Evolutionary conservation across 768 basidiomycete genomes (phyloP), one percentile per base, ranked within the genome.

Genomic region (Serpula lacrymans): DNA sequence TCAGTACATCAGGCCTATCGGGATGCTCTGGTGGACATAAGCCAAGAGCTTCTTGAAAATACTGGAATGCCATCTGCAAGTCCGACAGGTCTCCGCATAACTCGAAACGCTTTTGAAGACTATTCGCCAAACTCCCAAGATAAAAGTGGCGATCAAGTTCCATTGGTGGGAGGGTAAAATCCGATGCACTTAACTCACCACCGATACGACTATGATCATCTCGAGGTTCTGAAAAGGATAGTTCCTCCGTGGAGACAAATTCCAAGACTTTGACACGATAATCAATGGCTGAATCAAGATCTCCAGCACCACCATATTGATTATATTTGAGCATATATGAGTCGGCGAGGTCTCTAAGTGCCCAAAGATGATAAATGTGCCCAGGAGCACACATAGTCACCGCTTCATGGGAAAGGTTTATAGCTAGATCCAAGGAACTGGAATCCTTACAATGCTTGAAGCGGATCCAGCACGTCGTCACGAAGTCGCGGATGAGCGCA

Each of bases 261-360:
- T 46, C 18, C 2, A 51, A 40, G 10, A 55, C n/a, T 20, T 57
- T 46, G 17, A 28, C 44, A 27, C 52, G 41, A 3, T 38, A 37
- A 12, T 34, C 16, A 26, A 60, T 39, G 3, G 46, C 41, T 5
- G 39, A 23, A 2, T 34, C 18, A 13, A 59, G 25, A 7, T 42
- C 41, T 10, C 20, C 7, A 36, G 38, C 23, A 13, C 48, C 52
- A 25, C 44, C 27, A 33, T 26, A 45, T n/a, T 25, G 4, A 22
- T 34, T 20, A 33, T 43, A 51, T 12, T 23, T 48, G 5, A 37
- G 31, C 14, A 46, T 30, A 6, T 54, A 37, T 12, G 55, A 47
- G 17, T 16, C 27, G n/a, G 54, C 55, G 26, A 54, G 58, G 18
- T 32, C 34, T 6, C 24, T 22, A 30, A 46, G 39, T 20, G 59